phyloP scores from a whole-genome alignment of 352 stramenopile genomes.

The Nothophytophthora sp. region DNA sequence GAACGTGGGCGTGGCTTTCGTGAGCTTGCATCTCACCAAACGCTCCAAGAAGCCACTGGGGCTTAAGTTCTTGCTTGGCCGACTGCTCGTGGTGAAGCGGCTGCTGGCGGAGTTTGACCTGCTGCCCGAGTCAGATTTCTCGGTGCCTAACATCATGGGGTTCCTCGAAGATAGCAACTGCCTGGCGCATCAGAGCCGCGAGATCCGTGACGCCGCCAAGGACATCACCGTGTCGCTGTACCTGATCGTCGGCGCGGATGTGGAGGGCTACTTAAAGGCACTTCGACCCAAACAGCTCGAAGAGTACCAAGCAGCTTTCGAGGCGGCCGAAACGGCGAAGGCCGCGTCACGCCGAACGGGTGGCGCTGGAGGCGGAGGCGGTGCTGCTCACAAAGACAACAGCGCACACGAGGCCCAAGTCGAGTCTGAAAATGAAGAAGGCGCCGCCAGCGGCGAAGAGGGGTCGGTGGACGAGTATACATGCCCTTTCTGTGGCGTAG shows the following conservation, averaged over 20 bases:
- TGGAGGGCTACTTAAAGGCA: conserved; percentile 79
- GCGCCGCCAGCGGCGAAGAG: conserved; percentile 60
- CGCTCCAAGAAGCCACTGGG: conserved; percentile 75
- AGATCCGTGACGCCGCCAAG: conserved; percentile 89
- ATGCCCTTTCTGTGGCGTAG: conserved; percentile 91
- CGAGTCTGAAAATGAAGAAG: conserved; percentile 33
- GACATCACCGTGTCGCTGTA: conserved; percentile 85
- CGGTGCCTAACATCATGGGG: conserved; percentile 61
- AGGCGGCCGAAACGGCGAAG: conserved; percentile 53
- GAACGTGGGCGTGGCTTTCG: conserved; percentile 69
- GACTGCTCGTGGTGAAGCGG: conserved; percentile 61
- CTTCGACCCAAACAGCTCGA: conserved; percentile 90
- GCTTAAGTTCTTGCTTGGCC: conserved; percentile 69
- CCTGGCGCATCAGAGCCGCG: conserved; percentile 85
- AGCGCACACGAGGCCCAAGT: conserved; percentile 25
- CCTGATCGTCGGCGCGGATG: conserved; percentile 49
- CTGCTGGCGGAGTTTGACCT: conserved; percentile 61
- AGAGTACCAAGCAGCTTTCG: conserved; percentile 91
- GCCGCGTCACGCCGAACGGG: conserved; percentile 12
- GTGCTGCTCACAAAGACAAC: conserved; percentile 9
- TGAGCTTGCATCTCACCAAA: conserved; percentile 63
- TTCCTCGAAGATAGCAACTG: conserved; percentile 86
- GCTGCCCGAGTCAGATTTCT: conserved; percentile 48
- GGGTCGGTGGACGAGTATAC: conserved; percentile 86
- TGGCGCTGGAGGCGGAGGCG: not conserved